These are phyloP conservation scores for Yamadazyma blattariae DNA, from an alignment of 1,139 yeast genomes.

Conservation along the genomic window DNA sequence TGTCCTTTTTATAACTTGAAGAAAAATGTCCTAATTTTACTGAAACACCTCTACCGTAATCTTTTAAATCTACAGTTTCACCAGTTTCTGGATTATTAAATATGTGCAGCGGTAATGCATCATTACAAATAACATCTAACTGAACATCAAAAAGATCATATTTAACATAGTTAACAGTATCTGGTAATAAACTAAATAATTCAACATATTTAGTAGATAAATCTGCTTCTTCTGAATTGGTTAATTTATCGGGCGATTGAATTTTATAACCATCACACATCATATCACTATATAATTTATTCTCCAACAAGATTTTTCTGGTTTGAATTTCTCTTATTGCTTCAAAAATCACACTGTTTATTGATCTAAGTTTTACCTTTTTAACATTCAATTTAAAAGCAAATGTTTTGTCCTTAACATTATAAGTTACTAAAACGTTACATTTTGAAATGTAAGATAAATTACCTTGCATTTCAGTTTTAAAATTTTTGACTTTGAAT, in stretches of 20 bases:
- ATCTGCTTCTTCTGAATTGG: background rate
- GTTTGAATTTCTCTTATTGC: constrained; percentile 34
- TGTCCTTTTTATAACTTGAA: constrained; percentile 21
- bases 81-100: constrained; percentile 23
- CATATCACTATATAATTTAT: constrained; percentile 21
- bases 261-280: constrained; percentile 4
- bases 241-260: background rate
- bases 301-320: constrained; percentile 23
- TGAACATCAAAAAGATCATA: constrained; percentile 26
- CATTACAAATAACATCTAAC: constrained; percentile 41
- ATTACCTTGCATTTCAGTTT: constrained; percentile 33
- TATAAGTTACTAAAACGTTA: constrained; percentile 26
- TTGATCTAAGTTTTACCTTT: constrained; percentile 29
- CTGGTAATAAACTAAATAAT: constrained; percentile 32
- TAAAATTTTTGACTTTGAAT: constrained; percentile 32
- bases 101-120: constrained; percentile 36
- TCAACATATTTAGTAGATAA: constrained; percentile 15
- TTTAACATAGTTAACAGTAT: constrained; percentile 24
- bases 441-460: constrained; percentile 26
- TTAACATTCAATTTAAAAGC: constrained; percentile 27
- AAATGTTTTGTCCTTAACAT: constrained; percentile 19
- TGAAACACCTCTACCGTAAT: constrained; percentile 41
- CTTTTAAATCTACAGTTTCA: constrained; percentile 33
- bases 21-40: constrained; percentile 22
- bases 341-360: constrained; percentile 39